These are phyloP conservation scores for Syzygium jambos DNA, from an alignment of 345 rosid species.

Conservation along the genomic window DNA sequence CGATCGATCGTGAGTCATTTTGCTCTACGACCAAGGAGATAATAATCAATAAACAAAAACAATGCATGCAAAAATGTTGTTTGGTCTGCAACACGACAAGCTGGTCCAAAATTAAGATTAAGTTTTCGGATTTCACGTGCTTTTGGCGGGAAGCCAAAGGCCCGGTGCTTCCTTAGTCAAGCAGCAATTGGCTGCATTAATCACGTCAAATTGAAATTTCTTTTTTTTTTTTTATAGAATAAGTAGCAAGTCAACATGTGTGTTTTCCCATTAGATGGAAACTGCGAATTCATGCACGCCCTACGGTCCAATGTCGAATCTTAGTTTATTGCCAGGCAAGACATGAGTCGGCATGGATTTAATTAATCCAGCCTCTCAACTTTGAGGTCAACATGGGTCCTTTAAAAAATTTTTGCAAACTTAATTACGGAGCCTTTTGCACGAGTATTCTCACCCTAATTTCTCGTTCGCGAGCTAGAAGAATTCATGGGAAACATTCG, in stretches of 20 bases:
- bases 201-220: not conserved
- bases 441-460: not conserved
- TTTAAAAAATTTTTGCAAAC: too few relatives aligned
- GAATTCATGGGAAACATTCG: not conserved
- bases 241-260: not conserved
- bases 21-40: not conserved
- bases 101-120: not conserved
- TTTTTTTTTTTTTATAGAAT: not conserved
- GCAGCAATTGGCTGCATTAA: not conserved
- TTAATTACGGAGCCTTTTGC: not conserved
- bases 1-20: not conserved
- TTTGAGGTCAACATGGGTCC: not conserved
- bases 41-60: not conserved
- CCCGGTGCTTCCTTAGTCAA: not conserved
- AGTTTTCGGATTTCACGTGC: not conserved
- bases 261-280: not conserved
- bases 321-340: not conserved
- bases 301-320: not conserved
- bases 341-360: not conserved
- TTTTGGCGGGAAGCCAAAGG: not conserved
- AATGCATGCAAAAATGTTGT: not conserved
- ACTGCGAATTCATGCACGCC: not conserved
- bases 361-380: not conserved
- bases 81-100: not conserved
- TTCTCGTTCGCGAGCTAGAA: not conserved